Evolutionary conservation across 345 rosid species (phyloP).

Genomic region (Eucalyptus tenuipes): DNA sequence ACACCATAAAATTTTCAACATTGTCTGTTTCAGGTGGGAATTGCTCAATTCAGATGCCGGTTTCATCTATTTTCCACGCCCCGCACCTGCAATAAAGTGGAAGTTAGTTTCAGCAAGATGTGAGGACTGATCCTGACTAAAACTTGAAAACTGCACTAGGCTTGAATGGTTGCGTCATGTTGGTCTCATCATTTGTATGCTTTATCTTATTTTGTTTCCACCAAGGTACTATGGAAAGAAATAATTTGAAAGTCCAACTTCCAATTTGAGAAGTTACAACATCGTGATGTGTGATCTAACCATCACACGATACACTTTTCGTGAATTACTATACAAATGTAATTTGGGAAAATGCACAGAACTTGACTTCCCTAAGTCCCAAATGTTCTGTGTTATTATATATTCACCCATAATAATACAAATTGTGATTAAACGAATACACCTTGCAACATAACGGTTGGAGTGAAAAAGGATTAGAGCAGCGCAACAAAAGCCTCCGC

Average conservation of each 20-base stretch:
- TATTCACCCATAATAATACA: too few species aligned
- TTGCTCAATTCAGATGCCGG: constrained; percentile 11
- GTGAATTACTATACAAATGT: background rate
- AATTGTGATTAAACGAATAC: too few species aligned
- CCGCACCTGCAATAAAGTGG: constrained; percentile 5
- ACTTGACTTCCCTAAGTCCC: too few species aligned
- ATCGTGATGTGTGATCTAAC: background rate
- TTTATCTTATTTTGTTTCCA: background rate
- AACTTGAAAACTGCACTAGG: background rate
- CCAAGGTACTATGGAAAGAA: background rate
- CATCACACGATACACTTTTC: background rate
- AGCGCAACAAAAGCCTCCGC: too few species aligned
- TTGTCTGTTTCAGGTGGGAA: constrained; percentile 11
- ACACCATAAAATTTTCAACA: background rate
- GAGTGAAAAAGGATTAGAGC: too few species aligned
- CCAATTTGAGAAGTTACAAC: too few species aligned
- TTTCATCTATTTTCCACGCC: constrained; percentile 7
- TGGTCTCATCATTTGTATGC: background rate
- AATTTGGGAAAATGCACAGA: background rate
- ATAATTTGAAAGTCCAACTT: background rate
- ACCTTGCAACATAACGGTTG: too few species aligned
- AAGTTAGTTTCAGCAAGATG: constrained; percentile 4
- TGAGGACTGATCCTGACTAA: background rate
- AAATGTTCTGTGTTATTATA: too few species aligned
- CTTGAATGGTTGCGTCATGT: background rate